Base-by-base conservation (phyloP, 176 grass and related monocot genomes). In the Aegilops bicornis region DNA sequence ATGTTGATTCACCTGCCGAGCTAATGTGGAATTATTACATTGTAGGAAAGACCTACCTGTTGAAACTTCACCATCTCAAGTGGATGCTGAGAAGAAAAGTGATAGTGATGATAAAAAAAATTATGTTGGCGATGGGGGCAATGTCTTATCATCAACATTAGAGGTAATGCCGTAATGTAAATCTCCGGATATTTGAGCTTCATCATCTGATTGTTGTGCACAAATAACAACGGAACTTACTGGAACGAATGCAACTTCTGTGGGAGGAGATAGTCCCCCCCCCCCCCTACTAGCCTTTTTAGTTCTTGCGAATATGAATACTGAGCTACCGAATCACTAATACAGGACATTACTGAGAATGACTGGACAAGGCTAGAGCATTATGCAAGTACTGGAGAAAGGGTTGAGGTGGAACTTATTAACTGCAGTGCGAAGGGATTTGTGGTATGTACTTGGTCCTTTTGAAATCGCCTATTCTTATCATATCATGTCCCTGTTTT, bases 361-460 rank as follows among this genome's bases (percentile, higher is more conserved):
- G 90, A 91, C 71, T 96, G 94, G 97, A 86, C 40, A 90, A 92
- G 68, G 23, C 83, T 94, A 74, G 92, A 91, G 70, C 47, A 89
- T 42, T 83, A 94, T 70, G 66, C 87, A 73, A 92, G 83, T 74
- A 93, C 83, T 40, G 94, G 92, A 47, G 92, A 94, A 87, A 96
- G 90, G 89, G 90, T 94, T 88, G 89, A 96, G 68, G 92, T 96
- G 37, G 84, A 99, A 84, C 88, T 99, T 67, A 93, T 94, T 76
- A 92, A 95, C 83, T 99, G 94, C 84, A 99, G 86, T 37, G 35
- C 84, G 19, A 91, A 91, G 90, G 97, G 97, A 60, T 99, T 96
- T 93, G 89, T 92, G 78, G 97, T 96, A 90, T 91, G 97, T 90
- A 82, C 39, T 25, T 77, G 29, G 64, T 69, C 37, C 59, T 58